A percentile compares a stretch with the other conserved stretches of the same genome.
Conservation (phyloP, 2,329 filamentous ascomycete genomes). For the Teratosphaeria nubilosa region DNA sequence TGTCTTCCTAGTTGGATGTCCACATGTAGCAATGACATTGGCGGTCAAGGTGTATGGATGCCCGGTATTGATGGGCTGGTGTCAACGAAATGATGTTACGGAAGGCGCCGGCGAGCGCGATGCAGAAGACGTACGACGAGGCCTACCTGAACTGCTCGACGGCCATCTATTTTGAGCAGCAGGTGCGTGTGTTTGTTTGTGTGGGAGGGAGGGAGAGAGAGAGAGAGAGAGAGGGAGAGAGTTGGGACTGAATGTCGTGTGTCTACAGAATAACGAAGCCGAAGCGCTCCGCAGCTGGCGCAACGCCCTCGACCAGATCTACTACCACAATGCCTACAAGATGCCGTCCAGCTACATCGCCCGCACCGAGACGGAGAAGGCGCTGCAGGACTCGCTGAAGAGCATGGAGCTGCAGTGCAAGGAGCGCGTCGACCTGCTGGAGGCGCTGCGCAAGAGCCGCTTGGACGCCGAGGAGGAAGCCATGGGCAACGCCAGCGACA, state of each 20-base stretch:
- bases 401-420: conserved; percentile 86
- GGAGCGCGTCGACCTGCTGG: conserved; percentile 79
- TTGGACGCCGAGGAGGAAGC: conserved; percentile 40
- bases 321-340: conserved; percentile 71
- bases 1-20: background rate
- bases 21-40: background rate
- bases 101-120: conserved; percentile 51
- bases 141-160: conserved; percentile 91
- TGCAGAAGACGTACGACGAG: conserved; percentile 97
- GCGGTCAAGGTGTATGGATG: background rate
- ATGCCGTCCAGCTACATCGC: conserved; percentile 59
- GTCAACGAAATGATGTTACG: conserved; percentile 12
- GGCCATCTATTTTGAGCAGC: conserved; percentile 88
- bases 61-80: background rate
- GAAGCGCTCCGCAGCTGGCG: conserved; percentile 90
- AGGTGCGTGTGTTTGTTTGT: conserved; percentile 51
- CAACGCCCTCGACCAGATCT: conserved; percentile 77
- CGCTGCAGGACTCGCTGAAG: conserved; percentile 68
- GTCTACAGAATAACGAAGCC: conserved; percentile 77
- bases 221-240: no score
- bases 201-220: no score
- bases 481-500: conserved; percentile 10
- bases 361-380: conserved; percentile 71
- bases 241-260: no score
- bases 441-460: conserved; percentile 62